Conservation (phyloP, 73 alveolate species). For the Paramecium bursaria region DNA sequence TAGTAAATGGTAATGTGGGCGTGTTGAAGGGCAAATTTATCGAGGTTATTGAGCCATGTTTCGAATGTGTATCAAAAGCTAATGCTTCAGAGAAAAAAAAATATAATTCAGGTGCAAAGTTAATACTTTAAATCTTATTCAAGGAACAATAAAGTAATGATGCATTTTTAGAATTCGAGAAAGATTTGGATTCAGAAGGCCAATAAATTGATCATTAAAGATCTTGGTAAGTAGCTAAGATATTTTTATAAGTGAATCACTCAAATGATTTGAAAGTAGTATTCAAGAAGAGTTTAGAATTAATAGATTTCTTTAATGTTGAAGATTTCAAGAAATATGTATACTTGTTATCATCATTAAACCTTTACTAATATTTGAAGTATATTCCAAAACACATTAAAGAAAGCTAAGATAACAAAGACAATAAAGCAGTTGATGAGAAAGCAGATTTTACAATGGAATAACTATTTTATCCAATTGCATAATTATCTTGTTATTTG, state of each 20-base stretch:
- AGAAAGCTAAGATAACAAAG: too few species aligned
- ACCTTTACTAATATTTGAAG: neutral
- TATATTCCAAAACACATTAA: too few species aligned
- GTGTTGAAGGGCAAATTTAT: neutral
- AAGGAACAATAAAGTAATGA: conserved; percentile 8
- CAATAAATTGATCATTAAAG: neutral
- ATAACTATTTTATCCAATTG: too few species aligned
- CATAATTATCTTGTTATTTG: too few species aligned
- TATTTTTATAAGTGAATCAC: neutral
- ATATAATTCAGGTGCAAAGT: neutral
- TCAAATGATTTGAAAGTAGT: conserved; percentile 13
- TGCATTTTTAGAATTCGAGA: neutral
- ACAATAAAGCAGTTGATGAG: too few species aligned
- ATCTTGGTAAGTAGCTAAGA: conserved; percentile 5
- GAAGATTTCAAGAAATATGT: neutral
- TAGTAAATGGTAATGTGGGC: conserved; percentile 17
- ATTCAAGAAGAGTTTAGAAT: neutral
- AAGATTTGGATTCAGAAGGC: neutral
- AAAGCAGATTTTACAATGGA: too few species aligned
- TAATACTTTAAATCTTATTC: conserved; percentile 1
- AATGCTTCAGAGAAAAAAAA: too few species aligned
- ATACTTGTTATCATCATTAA: conserved; percentile 1
- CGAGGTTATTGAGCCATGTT: conserved; percentile 15
- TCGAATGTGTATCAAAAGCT: too few species aligned
- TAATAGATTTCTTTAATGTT: neutral